Evolutionary conservation across 768 basidiomycete species (phyloP).

Genomic region (Boletus edulis): DNA sequence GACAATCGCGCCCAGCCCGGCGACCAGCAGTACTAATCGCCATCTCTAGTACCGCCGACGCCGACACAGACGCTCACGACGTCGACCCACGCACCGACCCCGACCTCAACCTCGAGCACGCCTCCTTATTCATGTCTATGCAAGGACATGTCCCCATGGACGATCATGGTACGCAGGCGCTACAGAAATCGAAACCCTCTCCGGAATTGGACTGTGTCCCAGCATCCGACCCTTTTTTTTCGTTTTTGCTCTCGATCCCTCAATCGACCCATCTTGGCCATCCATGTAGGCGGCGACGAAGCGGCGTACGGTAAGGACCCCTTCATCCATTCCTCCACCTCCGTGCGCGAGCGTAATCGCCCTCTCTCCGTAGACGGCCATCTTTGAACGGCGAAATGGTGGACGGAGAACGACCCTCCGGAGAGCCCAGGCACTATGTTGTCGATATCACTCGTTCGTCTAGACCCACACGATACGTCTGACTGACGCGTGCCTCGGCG

Average conservation of each 20-base stretch:
- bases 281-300: constrained; percentile 38
- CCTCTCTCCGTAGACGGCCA: constrained; percentile 32
- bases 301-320: constrained; percentile 39
- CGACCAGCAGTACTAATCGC: constrained; percentile 12
- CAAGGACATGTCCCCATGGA: constrained; percentile 43
- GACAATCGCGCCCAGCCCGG: constrained; percentile 18
- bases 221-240: too few species aligned
- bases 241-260: background rate
- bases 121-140: constrained; percentile 34
- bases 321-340: too few species aligned
- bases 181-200: too few species aligned
- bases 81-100: constrained; percentile 8
- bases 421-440: constrained; percentile 26
- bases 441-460: too few species aligned
- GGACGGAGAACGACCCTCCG: constrained; percentile 42
- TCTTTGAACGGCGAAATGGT: constrained; percentile 53
- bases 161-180: constrained; percentile 19
- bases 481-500: constrained; percentile 12
- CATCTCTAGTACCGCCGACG: background rate
- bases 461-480: background rate
- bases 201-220: too few species aligned
- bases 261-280: constrained; percentile 9
- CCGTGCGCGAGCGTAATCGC: background rate
- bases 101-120: background rate
- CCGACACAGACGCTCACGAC: background rate